Base-by-base conservation (phyloP, 228 moss, liverwort and hornwort genomes). In the Sphagnum magellanicum region DNA sequence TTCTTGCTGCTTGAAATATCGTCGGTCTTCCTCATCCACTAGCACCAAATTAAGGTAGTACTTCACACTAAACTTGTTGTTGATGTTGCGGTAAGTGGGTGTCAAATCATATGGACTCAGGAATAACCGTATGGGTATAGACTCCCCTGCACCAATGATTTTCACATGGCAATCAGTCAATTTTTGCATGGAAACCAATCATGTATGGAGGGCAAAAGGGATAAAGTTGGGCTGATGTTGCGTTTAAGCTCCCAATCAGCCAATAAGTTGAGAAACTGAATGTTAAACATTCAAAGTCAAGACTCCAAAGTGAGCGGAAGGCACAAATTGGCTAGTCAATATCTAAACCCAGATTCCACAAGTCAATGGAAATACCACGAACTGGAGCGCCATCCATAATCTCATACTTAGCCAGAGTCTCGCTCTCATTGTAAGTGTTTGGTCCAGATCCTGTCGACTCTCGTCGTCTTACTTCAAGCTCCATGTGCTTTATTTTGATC, bases 381-480 rank as follows among this genome's bases (percentile, higher is more conserved):
- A 98, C 98, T 75, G 98, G 98, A 77, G 98, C 98, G 71, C 98
- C 98, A 75, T 98, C 98, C 98, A 98, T 98, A 63, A 98, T 94
- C 74, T 98, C 98, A 70, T 93, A 98, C 74, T 98, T 98, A 49
- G 98, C 98, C 51, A 98, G 85, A 16, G 98, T 98, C 82, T 98
- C 93, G 63, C 93, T 98, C 90, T 98, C 93, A 63, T 98, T 98
- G 75, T 93, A 98, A 4, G 98, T 98, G 71, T 93, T 98, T 3
- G 98, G 93, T 64, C 98, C 98, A 57, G 98, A 98, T 57, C 98
- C 98, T 65, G 93, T 98, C 10, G 98, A 98, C 74, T 98, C 98
- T 61, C 98, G 89, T 67, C 93, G 90, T 73, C 98, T 81, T 65
- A 98, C 93, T 78, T 98, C 98, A 82, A 98, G 82, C 87, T 98